Conservation (phyloP, 345 rosid genomes). For the Sisymbrium altissimum region DNA sequence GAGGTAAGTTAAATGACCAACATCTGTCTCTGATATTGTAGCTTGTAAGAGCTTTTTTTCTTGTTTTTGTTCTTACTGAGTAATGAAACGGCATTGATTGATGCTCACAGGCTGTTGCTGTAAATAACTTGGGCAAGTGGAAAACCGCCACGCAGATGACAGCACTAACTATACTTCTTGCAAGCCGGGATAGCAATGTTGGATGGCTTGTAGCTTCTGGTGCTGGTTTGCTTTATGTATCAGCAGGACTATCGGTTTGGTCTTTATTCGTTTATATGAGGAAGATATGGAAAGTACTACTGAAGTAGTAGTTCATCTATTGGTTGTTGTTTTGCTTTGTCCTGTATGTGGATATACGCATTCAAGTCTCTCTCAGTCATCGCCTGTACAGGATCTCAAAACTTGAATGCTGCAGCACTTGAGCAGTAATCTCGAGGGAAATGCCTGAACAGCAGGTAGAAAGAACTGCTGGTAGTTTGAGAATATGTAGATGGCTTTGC, state of each 20-base stretch:
- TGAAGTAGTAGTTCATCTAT: slow-evolving; percentile 46
- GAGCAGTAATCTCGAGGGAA: no score
- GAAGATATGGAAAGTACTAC: slow-evolving; percentile 73
- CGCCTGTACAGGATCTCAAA: background rate
- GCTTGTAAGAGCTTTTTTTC: background rate
- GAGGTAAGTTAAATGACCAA: slow-evolving; percentile 51
- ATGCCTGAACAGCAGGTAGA: no score
- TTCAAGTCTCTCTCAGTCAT: background rate
- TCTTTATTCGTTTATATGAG: slow-evolving; percentile 79
- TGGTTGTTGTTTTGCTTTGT: slow-evolving; percentile 21
- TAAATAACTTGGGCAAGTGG: slow-evolving; percentile 97
- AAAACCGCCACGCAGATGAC: slow-evolving; percentile 97
- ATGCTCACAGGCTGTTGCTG: slow-evolving; percentile 82
- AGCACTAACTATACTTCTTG: slow-evolving; percentile 86
- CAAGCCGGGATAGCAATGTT: slow-evolving; percentile 72
- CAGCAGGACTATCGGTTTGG: slow-evolving; percentile 91
- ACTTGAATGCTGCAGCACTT: background rate
- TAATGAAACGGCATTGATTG: background rate
- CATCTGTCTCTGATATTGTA: background rate
- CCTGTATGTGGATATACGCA: background rate
- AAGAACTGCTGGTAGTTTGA: background rate
- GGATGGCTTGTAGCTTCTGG: slow-evolving; percentile 73
- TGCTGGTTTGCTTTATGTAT: slow-evolving; percentile 76
- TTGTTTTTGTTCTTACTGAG: background rate
- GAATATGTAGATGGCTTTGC: background rate